Evolutionary conservation across 192 early-diverging fungal genomes (phyloP), one percentile per base, ranked within the genome.

Genomic region (Coemansia sp.): DNA sequence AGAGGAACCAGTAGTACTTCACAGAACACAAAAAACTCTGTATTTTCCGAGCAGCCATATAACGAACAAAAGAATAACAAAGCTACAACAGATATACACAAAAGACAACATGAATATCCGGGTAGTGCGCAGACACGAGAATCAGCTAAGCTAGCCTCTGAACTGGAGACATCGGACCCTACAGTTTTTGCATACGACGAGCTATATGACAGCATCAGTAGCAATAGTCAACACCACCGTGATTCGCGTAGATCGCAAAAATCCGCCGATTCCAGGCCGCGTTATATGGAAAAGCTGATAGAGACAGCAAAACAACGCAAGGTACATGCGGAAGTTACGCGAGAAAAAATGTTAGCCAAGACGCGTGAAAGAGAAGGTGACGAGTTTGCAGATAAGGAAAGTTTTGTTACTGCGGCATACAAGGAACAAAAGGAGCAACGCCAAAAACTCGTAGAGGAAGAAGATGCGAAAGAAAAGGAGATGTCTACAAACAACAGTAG

Each of bases 241-340:
- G 2, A 61, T 32, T 17, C 57, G 50, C 65, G 22, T 73, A 72
- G 39, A 11, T 7, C 33, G 23, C 61, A 59, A 36, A 69, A 57
- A 14, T 19, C 58, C 0, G 59, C 54, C n/a, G 74, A 82, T 54
- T 10, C 64, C 21, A 66, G 46, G 42, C 79, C 79, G 14, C 71
- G 67, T 51, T 82, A 82, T 27, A 82, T 82, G 74, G 79, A 76
- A 19, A 73, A 73, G 57, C 62, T 82, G 5, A 22, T 82, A 3
- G 79, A 67, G 30, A 70, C 74, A 0, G 79, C 79, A 2, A 60
- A 82, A 57, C 67, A 70, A 39, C 73, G 79, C 7, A 68, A 76
- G 53, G 21, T 68, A 42, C 79, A 82, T 61, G 61, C 66, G 6
- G 79, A 76, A 42, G 71, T 76, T 0, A 74, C 58, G 5, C 46